Base-by-base conservation (phyloP, 176 grass and related monocot species). In the Pontederia paniculata region DNA sequence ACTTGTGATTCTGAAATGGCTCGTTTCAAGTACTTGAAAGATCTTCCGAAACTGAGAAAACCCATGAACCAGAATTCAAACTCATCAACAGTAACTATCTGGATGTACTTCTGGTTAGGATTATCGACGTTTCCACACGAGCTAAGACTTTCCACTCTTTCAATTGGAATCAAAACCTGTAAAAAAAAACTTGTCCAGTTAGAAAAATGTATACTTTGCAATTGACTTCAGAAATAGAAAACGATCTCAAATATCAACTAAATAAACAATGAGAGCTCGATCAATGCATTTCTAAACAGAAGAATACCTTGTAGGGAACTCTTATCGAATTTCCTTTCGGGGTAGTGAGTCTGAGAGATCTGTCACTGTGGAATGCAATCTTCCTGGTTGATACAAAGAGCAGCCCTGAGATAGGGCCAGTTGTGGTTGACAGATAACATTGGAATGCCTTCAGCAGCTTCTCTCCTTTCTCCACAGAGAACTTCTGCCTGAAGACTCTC, bases 251-350 rank as follows among this genome's bases (percentile, higher is more conserved):
- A 37, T 37, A 2, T 37, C 3, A 37, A 37, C 28, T 37, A 37
- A 37, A 37, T 37, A 37, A 2, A n/a, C n/a, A n/a, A n/a, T n/a
- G n/a, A n/a, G n/a, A n/a, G n/a, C n/a, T n/a, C n/a, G n/a, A n/a
- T 2, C 28, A 37, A 52, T 15, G 15, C 7, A 52, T 17, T 1
- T 52, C 17, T 52, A 52, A 52, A 52, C 7, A 16, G 18, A 63
- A 44, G 12, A 67, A 9, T 67, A 67, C 63, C 63, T 67, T 67
- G 49, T 67, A 67, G 28, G 63, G 63, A 54, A 67, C 63, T 54
- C 48, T 52, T 2, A 18, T 49, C 48, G 52, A 53, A 42, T 53
- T 52, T 53, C 63, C 63, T 67, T 22, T 43, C 3, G 63, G 48
- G 52, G 63, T 53, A 43, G 63, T 53, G 16, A 67, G 28, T 41